Evolutionary conservation across 148 eudicot species (phyloP), one percentile per base, ranked within the genome.

Genomic region (Chenopodium berlandieri): DNA sequence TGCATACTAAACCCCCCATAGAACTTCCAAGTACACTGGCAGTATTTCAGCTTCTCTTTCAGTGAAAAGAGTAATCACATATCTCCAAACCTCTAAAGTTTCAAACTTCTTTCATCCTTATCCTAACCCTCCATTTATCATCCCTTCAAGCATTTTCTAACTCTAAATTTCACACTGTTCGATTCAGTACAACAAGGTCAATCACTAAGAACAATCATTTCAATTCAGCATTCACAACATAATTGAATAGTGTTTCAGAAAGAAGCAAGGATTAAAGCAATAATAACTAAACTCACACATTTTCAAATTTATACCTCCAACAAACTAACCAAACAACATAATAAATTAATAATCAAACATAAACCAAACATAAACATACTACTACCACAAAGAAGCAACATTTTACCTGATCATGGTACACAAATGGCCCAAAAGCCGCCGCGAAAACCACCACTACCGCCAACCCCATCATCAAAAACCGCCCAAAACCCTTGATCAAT

Each of bases 341-440:
- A 30, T 27, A 27, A 27, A 27, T 27, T 27, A 27, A 27, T 50
- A 75, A 31, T n/a, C 23, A 32, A 77, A 71, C 11, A 27, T 4
- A 9, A 3, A 60, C 27, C 27, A 27, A 27, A 76, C 16, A 67
- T 69, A 79, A 71, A 37, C 69, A 68, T 58, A 37, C 2, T 14
- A 17, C 2, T 22, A 11, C 62, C 10, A 73, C 4, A 70, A 75
- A 70, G 47, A 27, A 76, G 30, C 54, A 44, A 69, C 23, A 69
- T 56, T 14, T 22, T 89, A 95, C 99, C 97, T 95, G 92, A 73
- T 90, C 97, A 82, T 89, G 75, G 83, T 96, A 92, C 79, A 84
- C 88, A 90, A 91, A 92, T 22, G 97, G 98, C 46, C 98, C 98
- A 87, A 91, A 96, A 19, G 99, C 95, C n/a, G 87, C 97, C 22